These are phyloP conservation scores for Paecilomyces dactylethromorphus DNA, from an alignment of 2,329 filamentous ascomycete species.

Conservation along the genomic window DNA sequence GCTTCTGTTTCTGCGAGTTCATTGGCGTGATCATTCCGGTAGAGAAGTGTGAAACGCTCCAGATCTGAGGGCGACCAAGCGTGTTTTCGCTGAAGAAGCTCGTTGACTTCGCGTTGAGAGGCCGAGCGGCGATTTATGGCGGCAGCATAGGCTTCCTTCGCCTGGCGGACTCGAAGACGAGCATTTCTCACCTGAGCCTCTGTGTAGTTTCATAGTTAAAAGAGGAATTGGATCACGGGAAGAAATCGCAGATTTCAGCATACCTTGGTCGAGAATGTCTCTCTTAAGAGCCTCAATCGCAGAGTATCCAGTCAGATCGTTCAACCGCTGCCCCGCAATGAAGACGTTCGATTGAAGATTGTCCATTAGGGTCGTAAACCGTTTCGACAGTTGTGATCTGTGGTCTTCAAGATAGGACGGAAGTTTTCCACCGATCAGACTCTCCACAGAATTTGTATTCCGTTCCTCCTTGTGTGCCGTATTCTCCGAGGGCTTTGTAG, in stretches of 20 bases:
- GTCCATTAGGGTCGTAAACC: conserved; percentile 74
- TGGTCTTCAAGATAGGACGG: conserved; percentile 36
- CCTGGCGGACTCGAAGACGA: conserved; percentile 60
- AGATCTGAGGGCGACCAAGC: conserved; percentile 81
- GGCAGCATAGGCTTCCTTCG: conserved; percentile 72
- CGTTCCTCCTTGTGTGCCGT: not conserved
- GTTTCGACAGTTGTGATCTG: conserved; percentile 52
- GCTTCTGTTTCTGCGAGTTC: conserved; percentile 74
- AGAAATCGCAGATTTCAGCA: conserved; percentile 10
- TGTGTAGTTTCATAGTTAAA: conserved; percentile 11
- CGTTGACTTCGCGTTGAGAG: conserved; percentile 92
- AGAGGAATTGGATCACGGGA: not conserved
- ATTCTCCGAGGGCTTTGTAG: not conserved
- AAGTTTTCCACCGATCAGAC: conserved; percentile 7
- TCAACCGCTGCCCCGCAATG: conserved; percentile 78
- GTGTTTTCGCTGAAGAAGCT: conserved; percentile 87
- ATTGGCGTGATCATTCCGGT: conserved; percentile 86
- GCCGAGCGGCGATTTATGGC: conserved; percentile 76
- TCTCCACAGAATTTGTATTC: not conserved
- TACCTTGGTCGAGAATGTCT: conserved; percentile 64
- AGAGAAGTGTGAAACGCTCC: conserved; percentile 88
- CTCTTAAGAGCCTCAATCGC: conserved; percentile 80
- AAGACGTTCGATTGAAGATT: conserved; percentile 79
- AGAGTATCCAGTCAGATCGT: conserved; percentile 89
- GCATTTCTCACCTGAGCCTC: conserved; percentile 49